phyloP scores from a whole-genome alignment of 2,329 filamentous ascomycete species.

The Stenocarpella maydis region DNA sequence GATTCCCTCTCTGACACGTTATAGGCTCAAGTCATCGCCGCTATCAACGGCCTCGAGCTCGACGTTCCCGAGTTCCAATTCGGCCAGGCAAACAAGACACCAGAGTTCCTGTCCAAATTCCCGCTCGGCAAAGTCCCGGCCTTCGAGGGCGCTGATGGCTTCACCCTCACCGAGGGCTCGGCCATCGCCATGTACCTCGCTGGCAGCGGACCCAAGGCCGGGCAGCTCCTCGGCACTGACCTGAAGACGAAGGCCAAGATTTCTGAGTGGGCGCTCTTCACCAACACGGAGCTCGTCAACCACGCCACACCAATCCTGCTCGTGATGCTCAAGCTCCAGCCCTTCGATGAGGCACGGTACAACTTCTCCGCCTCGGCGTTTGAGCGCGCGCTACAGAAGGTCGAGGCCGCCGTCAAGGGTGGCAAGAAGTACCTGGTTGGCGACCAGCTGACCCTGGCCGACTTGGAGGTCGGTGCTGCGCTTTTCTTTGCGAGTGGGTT shows the following conservation, averaged over 20 bases:
- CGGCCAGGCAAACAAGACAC: conserved; percentile 51
- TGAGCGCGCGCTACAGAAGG: conserved; percentile 42
- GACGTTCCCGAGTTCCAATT: conserved; percentile 50
- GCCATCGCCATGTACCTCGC: conserved; percentile 59
- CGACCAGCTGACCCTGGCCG: conserved; percentile 48
- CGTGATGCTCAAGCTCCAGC: conserved; percentile 43
- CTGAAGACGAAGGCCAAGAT: conserved; percentile 51
- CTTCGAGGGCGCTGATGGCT: conserved; percentile 56
- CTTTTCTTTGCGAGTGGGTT: conserved; percentile 41
- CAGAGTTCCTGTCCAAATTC: conserved; percentile 59
- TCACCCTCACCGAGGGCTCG: conserved; percentile 53
- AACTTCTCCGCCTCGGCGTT: conserved; percentile 33
- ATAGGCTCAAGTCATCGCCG: conserved; percentile 47
- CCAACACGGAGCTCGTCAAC: conserved; percentile 47
- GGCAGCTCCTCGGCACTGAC: conserved; percentile 54
- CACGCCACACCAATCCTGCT: conserved; percentile 38
- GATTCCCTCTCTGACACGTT: neutral
- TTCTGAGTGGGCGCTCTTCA: conserved; percentile 55
- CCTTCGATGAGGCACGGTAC: conserved; percentile 42
- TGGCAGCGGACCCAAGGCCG: conserved; percentile 51
- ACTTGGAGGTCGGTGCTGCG: conserved; percentile 45
- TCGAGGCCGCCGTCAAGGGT: conserved; percentile 45
- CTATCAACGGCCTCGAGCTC: conserved; percentile 51
- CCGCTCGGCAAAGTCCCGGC: conserved; percentile 60
- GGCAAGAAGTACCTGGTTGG: conserved; percentile 50